Conservation (phyloP, 164 flowering plant species). For the Hamamelis virginiana region DNA sequence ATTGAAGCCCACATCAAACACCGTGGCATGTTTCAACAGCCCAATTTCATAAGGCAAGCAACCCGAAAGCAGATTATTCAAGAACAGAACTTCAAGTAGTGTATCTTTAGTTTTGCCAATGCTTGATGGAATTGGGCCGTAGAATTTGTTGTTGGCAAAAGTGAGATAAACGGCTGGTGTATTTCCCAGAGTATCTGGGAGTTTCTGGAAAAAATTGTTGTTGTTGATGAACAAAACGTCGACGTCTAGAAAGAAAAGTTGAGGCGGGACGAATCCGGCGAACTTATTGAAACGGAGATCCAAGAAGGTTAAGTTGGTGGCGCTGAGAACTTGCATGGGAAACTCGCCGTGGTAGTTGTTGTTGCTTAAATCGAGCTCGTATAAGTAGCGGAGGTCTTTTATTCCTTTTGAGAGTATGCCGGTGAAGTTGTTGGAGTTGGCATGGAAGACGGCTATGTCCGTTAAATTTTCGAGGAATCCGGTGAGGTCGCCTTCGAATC, state of each 20-base stretch:
- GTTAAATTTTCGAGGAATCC: constrained; percentile 25
- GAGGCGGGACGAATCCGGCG: constrained; percentile 31
- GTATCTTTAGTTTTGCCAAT: constrained; percentile 23
- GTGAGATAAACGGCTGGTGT: constrained; percentile 33
- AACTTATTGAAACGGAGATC: constrained; percentile 52
- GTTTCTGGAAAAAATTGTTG: constrained; percentile 25
- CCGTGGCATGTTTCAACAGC: constrained; percentile 15
- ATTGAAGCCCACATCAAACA: constrained; percentile 43
- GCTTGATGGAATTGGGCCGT: constrained; percentile 40
- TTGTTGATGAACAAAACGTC: constrained; percentile 46
- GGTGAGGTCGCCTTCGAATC: constrained; percentile 20
- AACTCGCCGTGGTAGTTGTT: constrained; percentile 37
- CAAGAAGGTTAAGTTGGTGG: constrained; percentile 32
- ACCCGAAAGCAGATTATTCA: constrained; percentile 38
- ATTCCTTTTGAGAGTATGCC: constrained; percentile 25
- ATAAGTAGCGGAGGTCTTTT: constrained; percentile 28
- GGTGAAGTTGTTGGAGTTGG: constrained; percentile 49
- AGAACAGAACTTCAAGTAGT: constrained; percentile 39
- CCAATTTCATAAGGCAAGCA: constrained; percentile 54
- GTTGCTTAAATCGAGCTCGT: constrained; percentile 64
- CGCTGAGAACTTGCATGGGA: constrained; percentile 31
- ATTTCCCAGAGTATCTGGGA: constrained; percentile 40
- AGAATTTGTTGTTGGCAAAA: constrained; percentile 44
- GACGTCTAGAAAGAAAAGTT: constrained; percentile 27
- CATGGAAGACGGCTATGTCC: constrained; percentile 42